Percentiles rank a stretch among this genome's conserved stretches.
Evolutionary conservation across 129 eudicot species (phyloP).

Genomic region (Artemisia argyi): DNA sequence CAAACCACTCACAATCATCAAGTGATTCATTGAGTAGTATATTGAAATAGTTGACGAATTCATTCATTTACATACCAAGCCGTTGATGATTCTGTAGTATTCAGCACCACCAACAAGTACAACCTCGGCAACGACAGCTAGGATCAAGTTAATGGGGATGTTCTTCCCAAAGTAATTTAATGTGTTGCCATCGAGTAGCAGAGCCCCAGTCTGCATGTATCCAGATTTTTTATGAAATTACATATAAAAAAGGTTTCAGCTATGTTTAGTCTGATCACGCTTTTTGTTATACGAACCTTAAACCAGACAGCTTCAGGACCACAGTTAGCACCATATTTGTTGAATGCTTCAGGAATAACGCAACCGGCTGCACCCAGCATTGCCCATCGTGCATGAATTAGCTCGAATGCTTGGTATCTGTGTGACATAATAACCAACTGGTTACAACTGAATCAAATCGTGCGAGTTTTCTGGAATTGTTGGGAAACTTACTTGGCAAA

Average conservation of each 20-base stretch:
- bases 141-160: constrained; percentile 83
- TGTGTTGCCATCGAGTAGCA: constrained; percentile 92
- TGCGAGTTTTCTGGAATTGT: constrained; percentile 2
- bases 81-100: constrained; percentile 91
- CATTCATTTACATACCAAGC: constrained; percentile 60
- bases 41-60: background rate
- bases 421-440: background rate
- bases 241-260: background rate
- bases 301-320: constrained; percentile 99
- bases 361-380: constrained; percentile 99
- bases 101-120: constrained; percentile 98
- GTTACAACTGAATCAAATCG: background rate
- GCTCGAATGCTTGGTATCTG: constrained; percentile 88
- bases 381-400: constrained; percentile 96
- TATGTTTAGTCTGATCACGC: background rate
- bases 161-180: constrained; percentile 93
- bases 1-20: background rate
- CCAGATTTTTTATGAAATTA: background rate
- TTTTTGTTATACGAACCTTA: constrained; percentile 48
- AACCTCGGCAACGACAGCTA: constrained; percentile 90
- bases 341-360: constrained; percentile 95
- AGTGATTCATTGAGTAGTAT: background rate
- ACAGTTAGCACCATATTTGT: constrained; percentile 91
- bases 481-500: constrained; percentile 73
- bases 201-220: constrained; percentile 82